phyloP scores from a whole-genome alignment of 2,329 filamentous ascomycete genomes.

The Calonectria multiphialidica region DNA sequence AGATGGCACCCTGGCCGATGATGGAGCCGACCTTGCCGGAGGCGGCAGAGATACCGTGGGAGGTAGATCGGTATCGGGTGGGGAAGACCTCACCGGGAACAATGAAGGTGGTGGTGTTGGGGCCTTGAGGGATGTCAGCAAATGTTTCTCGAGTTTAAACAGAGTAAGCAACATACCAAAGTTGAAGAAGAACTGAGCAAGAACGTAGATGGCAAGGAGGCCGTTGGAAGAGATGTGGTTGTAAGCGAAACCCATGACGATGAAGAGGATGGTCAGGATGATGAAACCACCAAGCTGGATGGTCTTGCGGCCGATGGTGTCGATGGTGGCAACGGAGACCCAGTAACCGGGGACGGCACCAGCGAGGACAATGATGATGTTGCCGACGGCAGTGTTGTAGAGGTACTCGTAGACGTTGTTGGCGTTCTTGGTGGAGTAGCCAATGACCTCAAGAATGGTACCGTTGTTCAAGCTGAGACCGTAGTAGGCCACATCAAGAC shows the following conservation, averaged over 20 bases:
- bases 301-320: slow-evolving; percentile 81
- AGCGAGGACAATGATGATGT: slow-evolving; percentile 82
- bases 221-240: slow-evolving; percentile 63
- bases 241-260: slow-evolving; percentile 74
- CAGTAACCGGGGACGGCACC: slow-evolving; percentile 87
- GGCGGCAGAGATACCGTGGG: slow-evolving; percentile 69
- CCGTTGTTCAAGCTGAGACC: slow-evolving; percentile 82
- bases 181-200: slow-evolving; percentile 72
- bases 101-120: slow-evolving; percentile 69
- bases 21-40: slow-evolving; percentile 68
- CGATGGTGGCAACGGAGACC: slow-evolving; percentile 80
- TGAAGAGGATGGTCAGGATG: slow-evolving; percentile 71
- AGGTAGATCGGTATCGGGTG: slow-evolving; percentile 68
- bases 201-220: slow-evolving; percentile 67
- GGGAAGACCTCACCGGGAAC: slow-evolving; percentile 69
- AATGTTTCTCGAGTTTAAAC: too few species aligned
- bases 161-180: slow-evolving; percentile 51
- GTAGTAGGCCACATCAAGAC: slow-evolving; percentile 73
- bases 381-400: slow-evolving; percentile 81
- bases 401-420: slow-evolving; percentile 75
- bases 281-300: slow-evolving; percentile 77
- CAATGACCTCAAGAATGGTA: slow-evolving; percentile 77
- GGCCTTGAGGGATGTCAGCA: slow-evolving; percentile 45
- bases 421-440: slow-evolving; percentile 67
- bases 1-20: slow-evolving; percentile 69